Conservation (phyloP, 2,329 filamentous ascomycete genomes). For the Cytospora chrysosperma region DNA sequence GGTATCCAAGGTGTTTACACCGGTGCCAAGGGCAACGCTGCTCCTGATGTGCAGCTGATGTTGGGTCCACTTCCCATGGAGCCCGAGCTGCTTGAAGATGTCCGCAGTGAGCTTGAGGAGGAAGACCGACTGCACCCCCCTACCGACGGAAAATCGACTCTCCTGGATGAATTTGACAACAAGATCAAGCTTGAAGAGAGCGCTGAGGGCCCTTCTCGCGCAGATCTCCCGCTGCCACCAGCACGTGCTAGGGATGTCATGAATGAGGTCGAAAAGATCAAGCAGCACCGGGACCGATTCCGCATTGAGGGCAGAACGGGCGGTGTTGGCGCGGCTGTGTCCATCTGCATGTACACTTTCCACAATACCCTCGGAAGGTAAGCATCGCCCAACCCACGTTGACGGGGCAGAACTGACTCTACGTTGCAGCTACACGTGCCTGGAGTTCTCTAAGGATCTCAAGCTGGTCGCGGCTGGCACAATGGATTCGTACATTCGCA, state of each 20-base stretch:
- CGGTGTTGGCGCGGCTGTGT: slow-evolving; percentile 78
- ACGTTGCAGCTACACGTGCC: slow-evolving; percentile 46
- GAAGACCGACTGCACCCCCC: slow-evolving; percentile 79
- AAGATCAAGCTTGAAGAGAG: slow-evolving; percentile 88
- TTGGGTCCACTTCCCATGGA: slow-evolving; percentile 86
- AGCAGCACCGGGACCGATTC: slow-evolving; percentile 89
- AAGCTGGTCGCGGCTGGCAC: slow-evolving; percentile 85
- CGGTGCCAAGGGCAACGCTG: slow-evolving; percentile 60
- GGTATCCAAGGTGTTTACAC: slow-evolving; percentile 64
- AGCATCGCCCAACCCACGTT: slow-evolving; percentile 33
- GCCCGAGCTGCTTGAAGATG: slow-evolving; percentile 74
- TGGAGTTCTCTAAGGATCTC: slow-evolving; percentile 93
- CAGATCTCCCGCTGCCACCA: slow-evolving; percentile 81
- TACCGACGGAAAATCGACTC: slow-evolving; percentile 63
- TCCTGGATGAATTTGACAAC: slow-evolving; percentile 85
- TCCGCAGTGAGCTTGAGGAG: slow-evolving; percentile 82
- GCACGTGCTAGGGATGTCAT: slow-evolving; percentile 87
- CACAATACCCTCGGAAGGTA: slow-evolving; percentile 93
- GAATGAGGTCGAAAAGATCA: slow-evolving; percentile 91
- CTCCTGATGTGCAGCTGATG: slow-evolving; percentile 60
- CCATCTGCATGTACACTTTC: slow-evolving; percentile 96
- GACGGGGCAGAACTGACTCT: background rate
- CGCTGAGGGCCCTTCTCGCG: slow-evolving; percentile 74
- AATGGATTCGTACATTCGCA: slow-evolving; percentile 89
- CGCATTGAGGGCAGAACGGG: slow-evolving; percentile 81